Conservation (phyloP, 2,329 filamentous ascomycete genomes). For the Thelonectria olida region DNA sequence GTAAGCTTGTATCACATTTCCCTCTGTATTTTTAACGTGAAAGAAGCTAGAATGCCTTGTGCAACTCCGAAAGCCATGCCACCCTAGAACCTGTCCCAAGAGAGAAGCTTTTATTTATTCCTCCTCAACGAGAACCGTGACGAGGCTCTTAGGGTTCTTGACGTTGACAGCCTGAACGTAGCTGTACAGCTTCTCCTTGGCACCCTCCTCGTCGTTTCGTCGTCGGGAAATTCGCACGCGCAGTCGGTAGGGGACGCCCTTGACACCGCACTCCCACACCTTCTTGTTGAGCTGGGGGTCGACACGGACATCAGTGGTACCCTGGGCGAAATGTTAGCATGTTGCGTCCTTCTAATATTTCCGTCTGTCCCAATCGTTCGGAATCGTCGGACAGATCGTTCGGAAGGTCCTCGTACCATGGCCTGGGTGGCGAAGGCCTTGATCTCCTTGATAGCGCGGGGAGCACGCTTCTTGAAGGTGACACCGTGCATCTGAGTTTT, state of each 20-base stretch:
- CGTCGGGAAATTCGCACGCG: constrained; percentile 98
- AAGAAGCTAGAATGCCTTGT: constrained; percentile 55
- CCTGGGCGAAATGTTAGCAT: constrained; percentile 62
- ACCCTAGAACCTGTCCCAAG: constrained; percentile 54
- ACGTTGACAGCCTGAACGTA: constrained; percentile 99
- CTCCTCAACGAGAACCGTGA: constrained; percentile 87
- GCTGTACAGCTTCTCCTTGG: constrained; percentile 99
- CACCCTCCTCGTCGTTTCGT: constrained; percentile 99
- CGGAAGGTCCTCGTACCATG: constrained; percentile 77
- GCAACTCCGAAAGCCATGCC: constrained; percentile 59
- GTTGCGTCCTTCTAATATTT: constrained; percentile 7
- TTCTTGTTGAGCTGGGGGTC: constrained; percentile 99
- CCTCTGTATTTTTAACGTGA: constrained; percentile 50
- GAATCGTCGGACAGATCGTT: constrained; percentile 10
- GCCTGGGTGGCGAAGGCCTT: constrained; percentile 90
- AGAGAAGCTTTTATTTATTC: constrained; percentile 62
- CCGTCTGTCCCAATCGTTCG: constrained; percentile 22
- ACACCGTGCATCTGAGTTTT: constrained; percentile 86
- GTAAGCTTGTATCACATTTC: constrained; percentile 48
- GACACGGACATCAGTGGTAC: constrained; percentile 95
- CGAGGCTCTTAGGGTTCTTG: constrained; percentile 98
- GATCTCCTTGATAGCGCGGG: constrained; percentile 99
- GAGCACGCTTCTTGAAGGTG: constrained; percentile 99
- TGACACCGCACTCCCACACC: constrained; percentile 99
- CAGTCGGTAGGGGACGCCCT: constrained; percentile 97